These are phyloP conservation scores for Moesziomyces parantarcticus DNA, from an alignment of 1,284 basidiomycete species.

Conservation along the genomic window DNA sequence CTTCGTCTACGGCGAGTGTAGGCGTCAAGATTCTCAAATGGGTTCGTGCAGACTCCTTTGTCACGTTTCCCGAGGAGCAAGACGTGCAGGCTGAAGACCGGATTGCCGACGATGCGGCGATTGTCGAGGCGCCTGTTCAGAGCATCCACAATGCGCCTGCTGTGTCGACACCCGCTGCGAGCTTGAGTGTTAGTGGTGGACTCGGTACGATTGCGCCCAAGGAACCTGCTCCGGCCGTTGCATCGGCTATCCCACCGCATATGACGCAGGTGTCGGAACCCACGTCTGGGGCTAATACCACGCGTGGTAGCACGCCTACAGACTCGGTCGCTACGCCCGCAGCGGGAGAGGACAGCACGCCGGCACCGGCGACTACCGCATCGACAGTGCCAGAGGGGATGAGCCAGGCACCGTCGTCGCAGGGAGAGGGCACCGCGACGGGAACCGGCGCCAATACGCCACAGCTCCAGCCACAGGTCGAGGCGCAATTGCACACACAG, in stretches of 20 bases:
- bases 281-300: constrained; percentile 16
- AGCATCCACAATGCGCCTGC: constrained; percentile 44
- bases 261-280: constrained; percentile 24
- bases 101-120: constrained; percentile 25
- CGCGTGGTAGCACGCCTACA: constrained; percentile 17
- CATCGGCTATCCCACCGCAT: constrained; percentile 36
- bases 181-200: constrained; percentile 23
- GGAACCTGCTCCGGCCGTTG: constrained; percentile 18
- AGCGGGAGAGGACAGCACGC: not conserved
- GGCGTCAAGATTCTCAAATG: constrained; percentile 43
- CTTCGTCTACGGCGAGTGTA: constrained; percentile 10
- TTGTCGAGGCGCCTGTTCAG: constrained; percentile 42
- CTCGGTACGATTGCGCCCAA: constrained; percentile 39
- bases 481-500: constrained; percentile 37
- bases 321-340: constrained; percentile 23
- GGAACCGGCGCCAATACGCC: constrained; percentile 20
- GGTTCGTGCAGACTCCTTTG: constrained; percentile 11
- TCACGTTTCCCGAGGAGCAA: constrained; percentile 37
- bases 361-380: not conserved
- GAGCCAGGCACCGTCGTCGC: constrained; percentile 13
- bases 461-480: constrained; percentile 32
- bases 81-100: constrained; percentile 37
- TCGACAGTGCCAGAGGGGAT: not conserved
- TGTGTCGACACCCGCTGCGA: constrained; percentile 8
- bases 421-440: constrained; percentile 9